phyloP scores from a whole-genome alignment of 306 rosid species.

The Pachyrhizus erosus region DNA sequence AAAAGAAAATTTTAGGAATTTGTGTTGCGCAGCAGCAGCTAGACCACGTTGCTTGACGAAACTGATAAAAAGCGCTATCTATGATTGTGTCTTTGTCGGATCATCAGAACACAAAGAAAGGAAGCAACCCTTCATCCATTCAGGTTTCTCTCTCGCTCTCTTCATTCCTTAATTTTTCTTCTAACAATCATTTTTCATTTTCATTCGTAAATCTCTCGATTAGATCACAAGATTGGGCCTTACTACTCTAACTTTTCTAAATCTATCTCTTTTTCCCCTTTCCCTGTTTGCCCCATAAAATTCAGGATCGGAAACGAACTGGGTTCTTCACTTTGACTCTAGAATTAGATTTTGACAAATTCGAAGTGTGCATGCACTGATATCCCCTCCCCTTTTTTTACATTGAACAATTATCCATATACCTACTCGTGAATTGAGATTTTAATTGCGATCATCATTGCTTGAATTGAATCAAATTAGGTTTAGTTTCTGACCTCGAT shows the following conservation, averaged over 20 bases:
- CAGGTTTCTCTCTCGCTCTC: conserved; percentile 12
- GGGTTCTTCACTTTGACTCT: conserved; percentile 1
- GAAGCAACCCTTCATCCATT: conserved; percentile 22
- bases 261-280: background rate
- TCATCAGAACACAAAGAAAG: background rate
- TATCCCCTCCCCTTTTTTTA: background rate
- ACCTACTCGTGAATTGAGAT: background rate
- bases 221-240: conserved; percentile 22
- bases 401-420: background rate
- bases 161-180: background rate
- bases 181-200: background rate
- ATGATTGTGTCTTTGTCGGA: too few relatives aligned
- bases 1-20: background rate
- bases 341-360: conserved; percentile 1
- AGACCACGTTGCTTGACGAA: conserved; percentile 34
- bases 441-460: background rate
- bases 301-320: background rate
- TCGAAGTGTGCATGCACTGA: background rate
- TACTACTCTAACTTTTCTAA: background rate
- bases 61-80: conserved; percentile 20
- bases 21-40: background rate
- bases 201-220: conserved; percentile 29
- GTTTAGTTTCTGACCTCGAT: conserved; percentile 31
- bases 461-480: conserved; percentile 12
- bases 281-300: background rate